These are phyloP conservation scores for Alternaria brassicicola DNA, from an alignment of 2,329 filamentous ascomycete genomes.

Conservation along the genomic window DNA sequence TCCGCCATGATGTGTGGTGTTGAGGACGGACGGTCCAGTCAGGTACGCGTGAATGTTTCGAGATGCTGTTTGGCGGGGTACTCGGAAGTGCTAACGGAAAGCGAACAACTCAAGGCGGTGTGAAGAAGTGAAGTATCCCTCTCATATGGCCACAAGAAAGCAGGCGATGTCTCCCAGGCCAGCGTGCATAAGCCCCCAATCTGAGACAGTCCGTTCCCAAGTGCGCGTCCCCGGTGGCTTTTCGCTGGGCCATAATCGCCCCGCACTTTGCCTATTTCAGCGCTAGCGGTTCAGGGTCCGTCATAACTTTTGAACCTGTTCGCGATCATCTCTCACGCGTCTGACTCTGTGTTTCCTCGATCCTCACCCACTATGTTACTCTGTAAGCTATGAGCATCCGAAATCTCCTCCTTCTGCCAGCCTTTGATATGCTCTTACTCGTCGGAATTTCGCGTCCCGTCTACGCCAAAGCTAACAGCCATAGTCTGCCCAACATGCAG, in stretches of 20 bases:
- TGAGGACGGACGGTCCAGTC: background rate
- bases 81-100: conserved; percentile 20
- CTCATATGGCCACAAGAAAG: background rate
- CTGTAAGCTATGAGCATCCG: conserved; percentile 57
- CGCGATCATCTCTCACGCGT: conserved; percentile 1
- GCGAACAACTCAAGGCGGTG: conserved; percentile 9
- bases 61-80: conserved; percentile 14
- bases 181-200: conserved; percentile 17
- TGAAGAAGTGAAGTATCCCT: conserved; percentile 3
- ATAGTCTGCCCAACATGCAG: conserved; percentile 80
- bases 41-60: conserved; percentile 14
- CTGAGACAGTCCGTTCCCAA: conserved; percentile 25
- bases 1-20: conserved; percentile 41
- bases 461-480: background rate
- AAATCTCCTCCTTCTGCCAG: background rate
- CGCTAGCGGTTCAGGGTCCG: conserved; percentile 30
- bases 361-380: conserved; percentile 62
- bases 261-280: conserved; percentile 34
- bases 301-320: conserved; percentile 34
- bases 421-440: background rate
- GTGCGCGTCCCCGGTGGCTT: conserved; percentile 21
- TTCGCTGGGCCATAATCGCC: conserved; percentile 17
- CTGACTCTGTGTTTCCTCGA: conserved; percentile 5
- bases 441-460: background rate
- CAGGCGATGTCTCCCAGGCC: conserved; percentile 2